A percentile compares a stretch with the other conserved stretches of the same genome.
Evolutionary conservation across 2,329 filamentous ascomycete species (phyloP).

Genomic region (Fusarium continuum): DNA sequence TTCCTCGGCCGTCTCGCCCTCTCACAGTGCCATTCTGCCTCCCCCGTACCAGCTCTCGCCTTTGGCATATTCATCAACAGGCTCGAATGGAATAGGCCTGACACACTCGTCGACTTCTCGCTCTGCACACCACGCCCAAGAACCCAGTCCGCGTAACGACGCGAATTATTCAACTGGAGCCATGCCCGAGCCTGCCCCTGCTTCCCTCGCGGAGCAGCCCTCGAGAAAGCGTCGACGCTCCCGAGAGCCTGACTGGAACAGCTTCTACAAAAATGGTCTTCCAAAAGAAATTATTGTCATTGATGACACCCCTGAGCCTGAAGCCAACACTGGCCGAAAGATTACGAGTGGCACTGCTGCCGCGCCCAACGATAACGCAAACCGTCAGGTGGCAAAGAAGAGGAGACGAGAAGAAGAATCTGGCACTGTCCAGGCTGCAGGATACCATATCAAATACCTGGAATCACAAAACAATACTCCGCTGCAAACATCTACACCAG

Average conservation of each 20-base stretch:
- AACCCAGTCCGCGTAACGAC: slow-evolving; percentile 42
- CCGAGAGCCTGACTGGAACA: slow-evolving; percentile 78
- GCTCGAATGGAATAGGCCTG: slow-evolving; percentile 47
- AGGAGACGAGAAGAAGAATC: slow-evolving; percentile 71
- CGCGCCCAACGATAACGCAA: slow-evolving; percentile 42
- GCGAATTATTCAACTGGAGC: slow-evolving; percentile 38
- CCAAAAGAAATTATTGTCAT: slow-evolving; percentile 89
- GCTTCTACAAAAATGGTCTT: slow-evolving; percentile 83
- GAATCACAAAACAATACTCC: slow-evolving; percentile 77
- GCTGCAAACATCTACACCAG: slow-evolving; percentile 71
- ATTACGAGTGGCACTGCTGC: slow-evolving; percentile 48
- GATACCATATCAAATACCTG: slow-evolving; percentile 78
- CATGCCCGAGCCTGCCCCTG: slow-evolving; percentile 42
- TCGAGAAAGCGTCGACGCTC: slow-evolving; percentile 65
- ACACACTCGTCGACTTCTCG: slow-evolving; percentile 45
- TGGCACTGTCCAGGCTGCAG: slow-evolving; percentile 62
- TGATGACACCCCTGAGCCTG: slow-evolving; percentile 73
- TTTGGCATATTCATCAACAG: slow-evolving; percentile 46
- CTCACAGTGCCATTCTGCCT: slow-evolving; percentile 40
- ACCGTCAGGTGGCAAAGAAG: slow-evolving; percentile 73
- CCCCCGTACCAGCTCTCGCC: slow-evolving; percentile 43
- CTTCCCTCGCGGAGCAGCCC: slow-evolving; percentile 45
- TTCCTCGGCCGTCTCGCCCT: slow-evolving; percentile 40
- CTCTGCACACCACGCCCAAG: slow-evolving; percentile 46
- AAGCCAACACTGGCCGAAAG: slow-evolving; percentile 55